These are phyloP conservation scores for Aspergillus sp. DNA, from an alignment of 2,329 filamentous ascomycete genomes.

Conservation along the genomic window DNA sequence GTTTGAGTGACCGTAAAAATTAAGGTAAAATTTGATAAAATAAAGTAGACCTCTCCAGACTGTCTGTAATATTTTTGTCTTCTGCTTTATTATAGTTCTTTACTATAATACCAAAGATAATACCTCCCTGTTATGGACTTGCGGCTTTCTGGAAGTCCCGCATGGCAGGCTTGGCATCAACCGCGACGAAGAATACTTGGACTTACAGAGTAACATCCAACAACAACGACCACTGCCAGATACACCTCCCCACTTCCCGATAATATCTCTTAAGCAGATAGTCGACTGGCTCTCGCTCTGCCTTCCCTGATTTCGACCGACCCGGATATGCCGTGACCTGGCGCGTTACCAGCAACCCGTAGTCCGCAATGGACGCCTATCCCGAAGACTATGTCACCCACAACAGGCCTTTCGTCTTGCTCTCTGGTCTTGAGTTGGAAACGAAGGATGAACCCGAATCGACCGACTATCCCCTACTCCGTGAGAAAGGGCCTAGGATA, in stretches of 20 bases:
- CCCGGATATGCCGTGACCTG: conserved; percentile 28
- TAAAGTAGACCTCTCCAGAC: too few species aligned
- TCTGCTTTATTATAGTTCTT: too few species aligned
- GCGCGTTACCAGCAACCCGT: conserved; percentile 9
- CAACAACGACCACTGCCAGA: neutral
- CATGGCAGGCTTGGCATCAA: neutral
- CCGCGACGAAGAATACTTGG: neutral
- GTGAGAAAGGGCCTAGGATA: conserved; percentile 53
- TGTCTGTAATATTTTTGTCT: too few species aligned
- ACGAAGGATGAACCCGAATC: conserved; percentile 24
- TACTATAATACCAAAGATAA: too few species aligned
- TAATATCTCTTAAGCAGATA: too few species aligned
- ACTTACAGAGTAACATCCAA: too few species aligned
- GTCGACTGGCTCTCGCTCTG: too few species aligned
- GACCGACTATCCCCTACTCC: conserved; percentile 42
- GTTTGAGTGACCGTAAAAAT: too few species aligned
- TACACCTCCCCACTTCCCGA: neutral
- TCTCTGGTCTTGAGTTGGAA: conserved; percentile 60
- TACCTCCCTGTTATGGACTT: too few species aligned
- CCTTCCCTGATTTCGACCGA: too few species aligned
- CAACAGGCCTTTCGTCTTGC: conserved; percentile 74
- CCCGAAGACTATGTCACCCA: conserved; percentile 67
- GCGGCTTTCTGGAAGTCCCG: neutral
- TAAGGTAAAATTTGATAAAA: too few species aligned
- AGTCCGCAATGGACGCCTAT: conserved; percentile 41